Percentiles rank a stretch among this genome's conserved stretches.
These are phyloP conservation scores for Spergularia bocconei DNA, from an alignment of 148 eudicot species.

Conservation along the genomic window DNA sequence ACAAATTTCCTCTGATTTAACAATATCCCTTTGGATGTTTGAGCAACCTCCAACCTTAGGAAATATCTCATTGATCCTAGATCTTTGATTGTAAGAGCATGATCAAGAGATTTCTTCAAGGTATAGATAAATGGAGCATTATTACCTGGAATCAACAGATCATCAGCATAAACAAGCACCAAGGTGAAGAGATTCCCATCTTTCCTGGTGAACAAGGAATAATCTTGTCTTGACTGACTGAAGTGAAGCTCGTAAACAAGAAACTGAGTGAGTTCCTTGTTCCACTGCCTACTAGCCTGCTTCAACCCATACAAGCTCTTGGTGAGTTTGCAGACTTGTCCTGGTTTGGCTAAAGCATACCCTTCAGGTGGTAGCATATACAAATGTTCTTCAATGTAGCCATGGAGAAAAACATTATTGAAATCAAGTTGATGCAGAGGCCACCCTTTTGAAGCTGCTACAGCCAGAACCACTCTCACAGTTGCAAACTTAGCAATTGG, in stretches of 20 bases:
- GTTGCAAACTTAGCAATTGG: background rate
- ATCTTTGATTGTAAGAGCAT: background rate
- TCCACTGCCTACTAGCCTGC: background rate
- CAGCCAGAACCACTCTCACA: background rate
- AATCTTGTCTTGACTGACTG: background rate
- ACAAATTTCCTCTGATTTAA: background rate
- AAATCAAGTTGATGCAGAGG: background rate
- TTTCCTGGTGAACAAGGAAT: background rate
- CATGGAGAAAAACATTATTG: background rate
- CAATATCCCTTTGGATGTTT: background rate
- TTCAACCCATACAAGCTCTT: too few relatives aligned
- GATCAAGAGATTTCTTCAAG: too few relatives aligned
- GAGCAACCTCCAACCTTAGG: background rate
- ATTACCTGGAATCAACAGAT: background rate
- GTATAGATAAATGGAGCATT: background rate
- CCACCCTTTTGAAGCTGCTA: background rate
- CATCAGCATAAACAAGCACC: slow-evolving; percentile 3
- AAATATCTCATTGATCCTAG: background rate
- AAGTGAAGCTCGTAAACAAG: background rate
- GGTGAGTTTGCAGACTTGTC: too few relatives aligned
- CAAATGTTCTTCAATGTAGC: background rate
- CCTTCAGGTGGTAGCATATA: background rate
- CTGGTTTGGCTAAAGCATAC: too few relatives aligned
- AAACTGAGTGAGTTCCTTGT: background rate
- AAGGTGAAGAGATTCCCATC: background rate